phyloP scores from a whole-genome alignment of 345 rosid species.

The Gynandropsis gynandra region DNA sequence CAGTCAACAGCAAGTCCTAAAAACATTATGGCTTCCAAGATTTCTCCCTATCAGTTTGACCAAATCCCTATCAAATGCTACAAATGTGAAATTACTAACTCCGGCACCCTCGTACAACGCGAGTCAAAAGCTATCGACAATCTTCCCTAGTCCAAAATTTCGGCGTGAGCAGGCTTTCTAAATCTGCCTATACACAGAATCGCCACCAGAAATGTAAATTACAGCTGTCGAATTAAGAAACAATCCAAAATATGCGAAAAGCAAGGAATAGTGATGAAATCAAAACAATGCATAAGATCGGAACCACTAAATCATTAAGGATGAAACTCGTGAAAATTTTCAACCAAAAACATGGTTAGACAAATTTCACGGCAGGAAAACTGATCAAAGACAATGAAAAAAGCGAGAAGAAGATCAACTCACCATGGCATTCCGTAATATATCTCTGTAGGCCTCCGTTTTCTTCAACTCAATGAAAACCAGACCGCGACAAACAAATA shows the following conservation, averaged over 20 bases:
- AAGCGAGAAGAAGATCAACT: conserved; percentile 20
- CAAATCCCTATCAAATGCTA: conserved; percentile 26
- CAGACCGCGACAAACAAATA: conserved; percentile 24
- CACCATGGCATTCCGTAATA: conserved; percentile 89
- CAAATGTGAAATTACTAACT: conserved; percentile 18
- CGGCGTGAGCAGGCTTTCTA: no score
- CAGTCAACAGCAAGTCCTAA: conserved; percentile 27
- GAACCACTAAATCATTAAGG: conserved; percentile 22
- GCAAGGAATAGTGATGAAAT: conserved; percentile 8
- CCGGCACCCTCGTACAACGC: conserved; percentile 21
- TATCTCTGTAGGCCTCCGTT: conserved; percentile 54
- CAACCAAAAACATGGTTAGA: background rate
- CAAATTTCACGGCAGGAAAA: conserved; percentile 6
- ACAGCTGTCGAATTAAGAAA: conserved; percentile 5
- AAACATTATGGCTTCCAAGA: conserved; percentile 18
- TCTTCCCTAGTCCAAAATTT: conserved; percentile 9
- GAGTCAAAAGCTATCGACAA: conserved; percentile 24
- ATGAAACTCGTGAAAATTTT: conserved; percentile 14
- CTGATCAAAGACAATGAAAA: background rate
- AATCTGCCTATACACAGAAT: no score
- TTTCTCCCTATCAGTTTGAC: conserved; percentile 30
- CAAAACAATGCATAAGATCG: conserved; percentile 40
- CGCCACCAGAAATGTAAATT: conserved; percentile 18
- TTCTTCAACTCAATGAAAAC: conserved; percentile 23
- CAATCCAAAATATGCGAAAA: conserved; percentile 8